A percentile compares a stretch with the other conserved stretches of the same genome.
Conservation (phyloP, 2,329 filamentous ascomycete species). For the Cordyceps farinosa region DNA sequence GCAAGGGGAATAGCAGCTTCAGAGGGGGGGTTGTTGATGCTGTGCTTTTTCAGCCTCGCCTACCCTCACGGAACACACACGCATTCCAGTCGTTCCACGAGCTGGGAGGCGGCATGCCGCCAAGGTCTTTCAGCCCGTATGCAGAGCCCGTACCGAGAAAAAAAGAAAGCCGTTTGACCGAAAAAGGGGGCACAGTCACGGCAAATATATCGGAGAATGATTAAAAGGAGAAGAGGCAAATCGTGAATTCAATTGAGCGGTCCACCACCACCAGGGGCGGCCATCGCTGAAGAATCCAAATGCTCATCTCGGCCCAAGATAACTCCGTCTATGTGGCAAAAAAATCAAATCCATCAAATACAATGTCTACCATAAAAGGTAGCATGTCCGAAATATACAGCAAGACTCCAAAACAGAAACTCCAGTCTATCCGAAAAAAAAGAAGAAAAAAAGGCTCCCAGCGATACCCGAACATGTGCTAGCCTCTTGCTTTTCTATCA, state of each 20-base stretch:
- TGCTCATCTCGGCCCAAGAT: background rate
- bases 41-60: too few relatives aligned
- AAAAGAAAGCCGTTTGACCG: background rate
- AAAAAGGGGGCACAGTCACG: background rate
- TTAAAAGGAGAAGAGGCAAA: background rate
- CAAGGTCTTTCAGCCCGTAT: background rate
- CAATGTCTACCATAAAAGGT: background rate
- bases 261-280: background rate
- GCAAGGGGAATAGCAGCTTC: too few relatives aligned
- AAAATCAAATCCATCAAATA: background rate
- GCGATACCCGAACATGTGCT: background rate
- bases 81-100: too few relatives aligned
- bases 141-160: background rate
- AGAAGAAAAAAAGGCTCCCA: background rate
- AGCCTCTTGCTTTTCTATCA: background rate
- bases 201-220: background rate
- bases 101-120: too few relatives aligned
- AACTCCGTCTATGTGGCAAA: background rate
- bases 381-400: background rate
- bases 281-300: background rate
- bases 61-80: too few relatives aligned
- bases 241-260: background rate
- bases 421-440: background rate
- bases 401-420: background rate
- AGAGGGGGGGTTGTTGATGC: too few relatives aligned